Evolutionary conservation across 306 rosid species (phyloP).

Genomic region (Cucurbita ficifolia): DNA sequence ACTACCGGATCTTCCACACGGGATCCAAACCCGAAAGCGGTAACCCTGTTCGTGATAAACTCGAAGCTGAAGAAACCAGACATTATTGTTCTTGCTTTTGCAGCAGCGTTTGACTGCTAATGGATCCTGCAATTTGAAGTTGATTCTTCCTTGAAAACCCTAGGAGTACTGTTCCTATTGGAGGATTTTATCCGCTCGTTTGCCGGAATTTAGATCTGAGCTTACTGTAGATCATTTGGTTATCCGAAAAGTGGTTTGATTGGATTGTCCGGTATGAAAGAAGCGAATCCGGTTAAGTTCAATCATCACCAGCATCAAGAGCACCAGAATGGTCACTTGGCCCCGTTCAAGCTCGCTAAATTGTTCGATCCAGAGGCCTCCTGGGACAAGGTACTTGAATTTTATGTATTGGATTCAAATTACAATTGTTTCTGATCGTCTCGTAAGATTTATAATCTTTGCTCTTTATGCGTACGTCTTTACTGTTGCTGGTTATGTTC

Average conservation of each 20-base stretch:
- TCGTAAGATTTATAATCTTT: not conserved
- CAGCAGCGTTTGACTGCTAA: not conserved
- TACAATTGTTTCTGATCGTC: not conserved
- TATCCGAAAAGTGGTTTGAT: not conserved
- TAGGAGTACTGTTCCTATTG: not conserved
- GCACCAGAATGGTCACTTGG: slow-evolving; percentile 82
- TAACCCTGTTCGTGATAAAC: not conserved
- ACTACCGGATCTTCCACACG: not conserved
- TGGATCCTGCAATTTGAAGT: not conserved
- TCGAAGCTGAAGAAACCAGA: not conserved
- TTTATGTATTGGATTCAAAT: not conserved
- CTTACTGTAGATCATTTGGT: not conserved
- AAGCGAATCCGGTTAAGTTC: slow-evolving; percentile 53
- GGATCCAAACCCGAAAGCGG: not conserved
- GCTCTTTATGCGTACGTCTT: not conserved
- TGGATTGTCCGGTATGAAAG: slow-evolving; percentile 47
- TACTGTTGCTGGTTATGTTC: not conserved
- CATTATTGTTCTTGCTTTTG: not conserved
- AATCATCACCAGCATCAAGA: slow-evolving; percentile 23
- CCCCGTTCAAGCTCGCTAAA: slow-evolving; percentile 83
- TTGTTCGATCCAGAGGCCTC: slow-evolving; percentile 95
- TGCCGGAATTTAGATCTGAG: not conserved
- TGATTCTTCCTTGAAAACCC: not conserved
- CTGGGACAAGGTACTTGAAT: slow-evolving; percentile 78
- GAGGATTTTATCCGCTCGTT: not conserved